phyloP scores from a whole-genome alignment of 768 basidiomycete genomes.

The Auricularia sp. region DNA sequence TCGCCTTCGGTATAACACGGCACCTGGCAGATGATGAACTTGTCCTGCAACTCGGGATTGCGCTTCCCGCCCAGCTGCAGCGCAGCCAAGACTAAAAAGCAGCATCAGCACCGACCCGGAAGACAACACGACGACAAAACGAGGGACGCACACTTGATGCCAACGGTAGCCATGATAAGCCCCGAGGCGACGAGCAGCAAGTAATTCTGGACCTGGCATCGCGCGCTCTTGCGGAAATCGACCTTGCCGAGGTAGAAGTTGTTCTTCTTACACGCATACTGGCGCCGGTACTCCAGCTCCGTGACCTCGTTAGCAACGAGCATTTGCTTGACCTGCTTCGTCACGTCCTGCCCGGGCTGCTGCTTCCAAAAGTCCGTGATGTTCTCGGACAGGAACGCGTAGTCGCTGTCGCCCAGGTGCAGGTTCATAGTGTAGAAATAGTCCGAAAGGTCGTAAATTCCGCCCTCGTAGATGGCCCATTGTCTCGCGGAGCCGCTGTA shows the following conservation, averaged over 20 bases:
- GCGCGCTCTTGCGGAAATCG: slow-evolving; percentile 69
- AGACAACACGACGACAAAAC: too few species aligned
- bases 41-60: slow-evolving; percentile 81
- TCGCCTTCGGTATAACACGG: slow-evolving; percentile 97
- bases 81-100: slow-evolving; percentile 68
- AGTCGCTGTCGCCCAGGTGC: slow-evolving; percentile 38
- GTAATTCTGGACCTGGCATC: slow-evolving; percentile 81
- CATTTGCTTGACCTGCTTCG: slow-evolving; percentile 48
- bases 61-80: slow-evolving; percentile 77
- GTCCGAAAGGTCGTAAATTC: slow-evolving; percentile 79
- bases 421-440: slow-evolving; percentile 64
- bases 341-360: slow-evolving; percentile 77
- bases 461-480: slow-evolving; percentile 72
- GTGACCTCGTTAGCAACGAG: slow-evolving; percentile 41
- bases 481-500: neutral
- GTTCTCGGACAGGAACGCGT: slow-evolving; percentile 55
- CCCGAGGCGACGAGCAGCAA: slow-evolving; percentile 65
- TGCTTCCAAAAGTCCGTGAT: slow-evolving; percentile 67
- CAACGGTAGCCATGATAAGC: slow-evolving; percentile 69
- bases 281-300: slow-evolving; percentile 28
- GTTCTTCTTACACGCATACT: slow-evolving; percentile 66
- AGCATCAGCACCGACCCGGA: slow-evolving; percentile 6
- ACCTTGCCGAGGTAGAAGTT: slow-evolving; percentile 62
- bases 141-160: slow-evolving; percentile 63
- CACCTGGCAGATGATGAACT: slow-evolving; percentile 87